These are phyloP conservation scores for Asclepias syriaca DNA, from an alignment of 257 asterid genomes.

Conservation along the genomic window DNA sequence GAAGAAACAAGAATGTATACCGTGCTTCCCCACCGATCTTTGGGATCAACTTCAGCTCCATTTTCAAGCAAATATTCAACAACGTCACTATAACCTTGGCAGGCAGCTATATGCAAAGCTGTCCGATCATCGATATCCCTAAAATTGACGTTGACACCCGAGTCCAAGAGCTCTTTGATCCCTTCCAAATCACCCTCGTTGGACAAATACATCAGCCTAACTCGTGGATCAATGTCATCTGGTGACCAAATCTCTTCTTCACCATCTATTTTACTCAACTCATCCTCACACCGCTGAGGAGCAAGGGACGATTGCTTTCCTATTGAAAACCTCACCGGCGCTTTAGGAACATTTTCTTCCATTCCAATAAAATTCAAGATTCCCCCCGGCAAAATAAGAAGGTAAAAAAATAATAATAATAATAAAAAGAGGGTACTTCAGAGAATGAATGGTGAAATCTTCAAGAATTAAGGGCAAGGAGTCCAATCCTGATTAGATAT, in stretches of 20 bases:
- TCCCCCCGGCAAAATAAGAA: not conserved
- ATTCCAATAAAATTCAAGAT: conserved; percentile 14
- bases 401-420: not conserved
- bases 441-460: too few species aligned
- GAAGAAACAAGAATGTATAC: conserved; percentile 30
- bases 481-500: not conserved
- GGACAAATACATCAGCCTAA: conserved; percentile 76
- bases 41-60: conserved; percentile 55
- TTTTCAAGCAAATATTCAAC: conserved; percentile 50
- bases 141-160: conserved; percentile 72
- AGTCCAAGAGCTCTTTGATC: conserved; percentile 60
- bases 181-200: conserved; percentile 89
- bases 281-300: conserved; percentile 54
- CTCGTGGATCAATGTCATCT: conserved; percentile 61
- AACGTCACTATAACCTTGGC: conserved; percentile 83
- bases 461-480: not conserved
- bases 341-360: conserved; percentile 37
- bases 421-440: not conserved
- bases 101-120: conserved; percentile 93
- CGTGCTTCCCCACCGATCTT: conserved; percentile 99
- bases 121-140: conserved; percentile 84
- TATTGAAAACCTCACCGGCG: conserved; percentile 38
- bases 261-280: conserved; percentile 46
- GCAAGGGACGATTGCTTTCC: conserved; percentile 96
- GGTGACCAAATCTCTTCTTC: conserved; percentile 23